phyloP scores from a whole-genome alignment of 192 early-diverging fungal species.

The Entomortierella chlamydospora region DNA sequence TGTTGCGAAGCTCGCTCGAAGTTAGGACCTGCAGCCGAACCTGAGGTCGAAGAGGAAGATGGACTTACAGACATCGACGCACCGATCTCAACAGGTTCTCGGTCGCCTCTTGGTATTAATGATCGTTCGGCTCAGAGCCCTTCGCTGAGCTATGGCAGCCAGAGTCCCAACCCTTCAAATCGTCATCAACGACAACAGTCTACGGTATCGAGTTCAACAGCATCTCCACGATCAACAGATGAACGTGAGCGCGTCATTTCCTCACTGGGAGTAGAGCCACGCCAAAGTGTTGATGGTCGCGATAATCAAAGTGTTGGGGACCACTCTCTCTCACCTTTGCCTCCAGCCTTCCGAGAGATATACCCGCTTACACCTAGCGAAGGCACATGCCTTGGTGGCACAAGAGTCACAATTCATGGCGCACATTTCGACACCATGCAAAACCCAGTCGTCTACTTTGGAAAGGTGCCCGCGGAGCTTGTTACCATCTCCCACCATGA shows the following conservation, averaged over 20 bases:
- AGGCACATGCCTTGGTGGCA: constrained; percentile 43
- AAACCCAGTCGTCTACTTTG: constrained; percentile 46
- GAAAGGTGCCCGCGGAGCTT: constrained; percentile 32
- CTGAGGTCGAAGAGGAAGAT: constrained; percentile 42
- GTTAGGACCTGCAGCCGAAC: constrained; percentile 25
- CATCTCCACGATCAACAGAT: constrained; percentile 34
- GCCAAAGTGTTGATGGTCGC: neutral
- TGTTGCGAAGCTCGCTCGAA: constrained; percentile 51
- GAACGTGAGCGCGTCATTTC: constrained; percentile 31
- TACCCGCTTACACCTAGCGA: constrained; percentile 46
- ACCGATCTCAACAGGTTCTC: constrained; percentile 37
- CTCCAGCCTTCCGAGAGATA: constrained; percentile 34
- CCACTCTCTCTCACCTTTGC: neutral
- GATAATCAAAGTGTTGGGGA: too few species aligned
- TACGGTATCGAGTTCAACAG: constrained; percentile 28
- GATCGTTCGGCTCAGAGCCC: constrained; percentile 33
- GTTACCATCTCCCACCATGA: constrained; percentile 47
- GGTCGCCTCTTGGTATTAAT: constrained; percentile 11
- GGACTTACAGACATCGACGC: constrained; percentile 52
- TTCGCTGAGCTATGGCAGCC: constrained; percentile 34
- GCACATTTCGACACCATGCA: constrained; percentile 41
- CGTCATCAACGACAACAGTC: constrained; percentile 22
- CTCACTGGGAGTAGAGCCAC: constrained; percentile 15
- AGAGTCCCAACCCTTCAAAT: constrained; percentile 20
- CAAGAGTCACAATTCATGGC: constrained; percentile 42